A percentile compares a stretch with the other conserved stretches of the same genome.
Evolutionary conservation across 768 basidiomycete species (phyloP).

Genomic region (Suillus subluteus): DNA sequence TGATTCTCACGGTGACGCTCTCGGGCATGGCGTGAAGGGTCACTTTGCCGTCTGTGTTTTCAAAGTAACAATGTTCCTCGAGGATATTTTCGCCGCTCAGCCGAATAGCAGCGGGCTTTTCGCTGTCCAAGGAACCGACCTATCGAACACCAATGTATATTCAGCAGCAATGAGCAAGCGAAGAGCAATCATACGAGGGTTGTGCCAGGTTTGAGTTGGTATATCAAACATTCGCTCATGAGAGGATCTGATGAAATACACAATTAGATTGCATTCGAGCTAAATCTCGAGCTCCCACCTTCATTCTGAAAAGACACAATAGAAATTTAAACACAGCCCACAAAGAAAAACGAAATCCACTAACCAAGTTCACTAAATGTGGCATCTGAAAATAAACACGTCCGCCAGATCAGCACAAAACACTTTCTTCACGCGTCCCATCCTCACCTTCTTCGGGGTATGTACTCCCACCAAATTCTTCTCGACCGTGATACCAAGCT

Average conservation of each 20-base stretch:
- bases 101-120: conserved; percentile 83
- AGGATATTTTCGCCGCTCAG: conserved; percentile 91
- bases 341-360: conserved; percentile 35
- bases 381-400: conserved; percentile 65
- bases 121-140: conserved; percentile 88
- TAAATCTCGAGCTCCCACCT: conserved; percentile 45
- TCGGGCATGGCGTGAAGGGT: conserved; percentile 77
- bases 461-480: conserved; percentile 96
- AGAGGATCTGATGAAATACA: conserved; percentile 68
- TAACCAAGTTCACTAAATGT: conserved; percentile 89
- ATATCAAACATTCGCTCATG: conserved; percentile 94
- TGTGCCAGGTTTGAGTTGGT: conserved; percentile 87
- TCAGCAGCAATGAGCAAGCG: conserved; percentile 20
- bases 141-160: conserved; percentile 29
- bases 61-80: conserved; percentile 91
- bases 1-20: conserved; percentile 73
- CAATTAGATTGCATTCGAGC: conserved; percentile 16
- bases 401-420: conserved; percentile 15
- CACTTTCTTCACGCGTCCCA: conserved; percentile 14
- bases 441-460: conserved; percentile 87
- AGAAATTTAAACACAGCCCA: conserved; percentile 19
- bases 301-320: conserved; percentile 55
- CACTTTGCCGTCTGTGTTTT: conserved; percentile 85
- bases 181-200: conserved; percentile 59
- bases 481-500: conserved; percentile 96